Base-by-base conservation (phyloP, 2,329 filamentous ascomycete species). In the Scedosporium boydii region DNA sequence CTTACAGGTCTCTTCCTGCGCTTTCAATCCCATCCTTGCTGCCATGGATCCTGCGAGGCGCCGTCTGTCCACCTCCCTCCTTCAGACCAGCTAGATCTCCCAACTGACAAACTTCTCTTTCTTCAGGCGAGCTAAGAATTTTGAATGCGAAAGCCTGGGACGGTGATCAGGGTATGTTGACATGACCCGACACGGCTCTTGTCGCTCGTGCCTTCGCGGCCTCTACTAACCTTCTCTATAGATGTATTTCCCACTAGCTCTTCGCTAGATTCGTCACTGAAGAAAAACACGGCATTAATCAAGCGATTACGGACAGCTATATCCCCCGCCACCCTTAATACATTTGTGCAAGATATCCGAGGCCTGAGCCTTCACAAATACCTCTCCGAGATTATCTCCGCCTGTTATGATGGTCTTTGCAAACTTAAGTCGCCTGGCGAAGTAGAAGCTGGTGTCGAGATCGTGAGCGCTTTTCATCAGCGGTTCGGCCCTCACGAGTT, bases 241-340 rank as follows among this genome's bases (percentile, higher is more conserved):
- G 92, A 90, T 79, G 78, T 96, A 65, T 91, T 96, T 71, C 77
- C 85, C 61, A 87, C 95, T 68, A 87, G 85, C 74, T 83, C 84
- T 71, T 89, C 90, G 34, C 87, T 98, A 71, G 93, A 98, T 75
- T 96, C 93, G 60, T 95, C 93, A 60, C 82, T 98, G 74, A 97
- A 96, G 79, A 98, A 97, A 80, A 98, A 98, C 70, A 98, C 93
- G 3, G 92, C 93, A 67, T 97, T 98, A 75, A 98, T 98, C 72
- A 97, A 96, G 77, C 91, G 93, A 70, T 82, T 98, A 62, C 90
- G 93, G 69, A 97, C 93, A 63, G 90, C 91, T 64, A 87, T 98
- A 66, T 93, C 89, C 66, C 78, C 90, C 58, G 82, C 91, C 63
- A 90, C 89, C 62, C 86, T 93, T 62, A 80, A 84, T 67, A 95